Base-by-base conservation (phyloP, 1,139 yeast genomes). In the Saccharomyces hybrid region DNA sequence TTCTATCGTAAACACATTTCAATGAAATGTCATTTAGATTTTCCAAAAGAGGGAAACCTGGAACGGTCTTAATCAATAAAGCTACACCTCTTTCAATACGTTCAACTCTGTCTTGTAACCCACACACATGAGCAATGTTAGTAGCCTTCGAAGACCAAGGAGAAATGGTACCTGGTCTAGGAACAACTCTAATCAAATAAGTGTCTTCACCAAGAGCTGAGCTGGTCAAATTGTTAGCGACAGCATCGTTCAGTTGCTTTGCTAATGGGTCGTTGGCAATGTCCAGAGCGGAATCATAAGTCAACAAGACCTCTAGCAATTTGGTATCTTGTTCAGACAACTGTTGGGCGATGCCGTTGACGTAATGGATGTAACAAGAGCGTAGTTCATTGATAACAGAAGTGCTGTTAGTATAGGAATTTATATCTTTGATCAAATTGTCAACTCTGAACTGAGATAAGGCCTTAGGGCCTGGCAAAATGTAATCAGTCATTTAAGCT, bases 81-180 rank as follows among this genome's bases (percentile, higher is more conserved):
- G 95, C 84, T 60, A 86, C 65, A 56, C 99, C 99, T 66, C 99
- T 82, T 76, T 95, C 99, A 55, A 95, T 84, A 63, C 99, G 81
- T 66, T 83, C 87, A 48, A 93, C 78, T 57, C 78, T 79, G 14
- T 78, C 78, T 47, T 78, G 79, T 57, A 93, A 78, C 5, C 97
- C 97, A 74, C 97, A 89, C 52, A 88, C 95, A 56, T 83, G 82
- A 52, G 95, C 81, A 62, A 95, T 95, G 72, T 93, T 93, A 49
- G 99, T 91, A 41, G 99, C 99, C 74, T 95, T 95, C 16, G 99
- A 91, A 16, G 97, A 89, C 99, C 99, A 95, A 34, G 99, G 99
- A 27, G 98, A 91, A 61, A 93, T 90, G 26, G 99, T 93, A 57
- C 99, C 99, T 8, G 93, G 78, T 71, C 99, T 83, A 49, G 99